Percentiles rank a stretch among this genome's conserved stretches.
These are phyloP conservation scores for Alternaria triticimaculans DNA, from an alignment of 2,329 filamentous ascomycete species.

Conservation along the genomic window DNA sequence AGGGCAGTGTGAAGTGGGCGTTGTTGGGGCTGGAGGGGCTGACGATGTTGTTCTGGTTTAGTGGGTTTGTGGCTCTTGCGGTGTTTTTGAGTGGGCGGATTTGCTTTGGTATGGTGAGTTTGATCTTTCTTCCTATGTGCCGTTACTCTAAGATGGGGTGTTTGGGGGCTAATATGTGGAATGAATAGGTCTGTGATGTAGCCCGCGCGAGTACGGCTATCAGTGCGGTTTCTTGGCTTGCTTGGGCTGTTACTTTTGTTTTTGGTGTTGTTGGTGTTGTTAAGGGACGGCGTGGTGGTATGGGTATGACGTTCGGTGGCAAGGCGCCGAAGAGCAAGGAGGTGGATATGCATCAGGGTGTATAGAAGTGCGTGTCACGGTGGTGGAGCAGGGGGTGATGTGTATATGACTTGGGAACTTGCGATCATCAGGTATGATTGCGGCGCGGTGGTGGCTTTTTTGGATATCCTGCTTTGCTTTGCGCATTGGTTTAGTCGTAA, in stretches of 20 bases:
- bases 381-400: not conserved
- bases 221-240: constrained; percentile 68
- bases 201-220: constrained; percentile 71
- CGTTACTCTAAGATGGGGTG: not conserved
- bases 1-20: constrained; percentile 62
- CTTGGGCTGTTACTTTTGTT: constrained; percentile 52
- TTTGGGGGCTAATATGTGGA: not conserved
- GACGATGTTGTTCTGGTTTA: constrained; percentile 90
- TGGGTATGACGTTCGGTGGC: constrained; percentile 11
- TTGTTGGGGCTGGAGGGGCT: constrained; percentile 72
- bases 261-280: constrained; percentile 43
- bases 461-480: constrained; percentile 5
- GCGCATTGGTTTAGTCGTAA: not conserved
- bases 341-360: constrained; percentile 52
- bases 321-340: constrained; percentile 25
- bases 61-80: constrained; percentile 79
- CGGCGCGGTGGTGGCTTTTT: constrained; percentile 6
- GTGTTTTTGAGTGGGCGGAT: constrained; percentile 66
- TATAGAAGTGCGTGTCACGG: constrained; percentile 24
- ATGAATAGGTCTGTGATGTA: constrained; percentile 59
- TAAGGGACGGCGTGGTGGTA: constrained; percentile 11
- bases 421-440: constrained; percentile 33
- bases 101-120: constrained; percentile 55
- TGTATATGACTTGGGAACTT: not conserved
- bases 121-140: not conserved